A percentile compares a stretch with the other conserved stretches of the same genome.
These are phyloP conservation scores for Podosphaera xanthii DNA, from an alignment of 2,329 filamentous ascomycete genomes.

Conservation along the genomic window DNA sequence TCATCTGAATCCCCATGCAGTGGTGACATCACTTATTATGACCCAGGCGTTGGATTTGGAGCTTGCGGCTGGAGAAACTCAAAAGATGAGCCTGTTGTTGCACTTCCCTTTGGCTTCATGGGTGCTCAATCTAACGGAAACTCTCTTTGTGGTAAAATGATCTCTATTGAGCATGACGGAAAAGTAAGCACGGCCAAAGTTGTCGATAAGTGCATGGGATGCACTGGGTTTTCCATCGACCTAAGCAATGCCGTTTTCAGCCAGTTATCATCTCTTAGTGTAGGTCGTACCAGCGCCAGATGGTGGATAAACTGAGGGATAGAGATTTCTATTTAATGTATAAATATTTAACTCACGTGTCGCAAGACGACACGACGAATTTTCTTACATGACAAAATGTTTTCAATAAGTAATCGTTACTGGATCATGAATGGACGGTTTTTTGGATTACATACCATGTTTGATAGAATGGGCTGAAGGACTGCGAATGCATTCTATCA, in stretches of 20 bases:
- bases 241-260: conserved; percentile 32
- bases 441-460: background rate
- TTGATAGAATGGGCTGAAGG: background rate
- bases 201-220: conserved; percentile 58
- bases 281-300: conserved; percentile 20
- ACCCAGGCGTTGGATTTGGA: conserved; percentile 38
- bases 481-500: background rate
- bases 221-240: conserved; percentile 32
- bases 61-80: conserved; percentile 41
- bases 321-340: background rate
- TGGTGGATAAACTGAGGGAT: conserved; percentile 24
- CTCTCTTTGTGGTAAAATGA: conserved; percentile 44
- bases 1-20: conserved; percentile 19
- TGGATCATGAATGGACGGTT: background rate
- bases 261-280: conserved; percentile 24
- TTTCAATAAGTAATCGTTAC: background rate
- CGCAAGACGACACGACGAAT: background rate
- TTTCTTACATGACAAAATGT: background rate
- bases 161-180: conserved; percentile 42
- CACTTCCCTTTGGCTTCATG: conserved; percentile 43
- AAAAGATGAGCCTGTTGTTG: conserved; percentile 40
- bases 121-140: conserved; percentile 40
- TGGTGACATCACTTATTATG: conserved; percentile 57
- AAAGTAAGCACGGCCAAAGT: conserved; percentile 34
- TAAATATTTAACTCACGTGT: background rate